Conservation (phyloP, 2,329 filamentous ascomycete genomes). For the Tolypocladium nubicola region DNA sequence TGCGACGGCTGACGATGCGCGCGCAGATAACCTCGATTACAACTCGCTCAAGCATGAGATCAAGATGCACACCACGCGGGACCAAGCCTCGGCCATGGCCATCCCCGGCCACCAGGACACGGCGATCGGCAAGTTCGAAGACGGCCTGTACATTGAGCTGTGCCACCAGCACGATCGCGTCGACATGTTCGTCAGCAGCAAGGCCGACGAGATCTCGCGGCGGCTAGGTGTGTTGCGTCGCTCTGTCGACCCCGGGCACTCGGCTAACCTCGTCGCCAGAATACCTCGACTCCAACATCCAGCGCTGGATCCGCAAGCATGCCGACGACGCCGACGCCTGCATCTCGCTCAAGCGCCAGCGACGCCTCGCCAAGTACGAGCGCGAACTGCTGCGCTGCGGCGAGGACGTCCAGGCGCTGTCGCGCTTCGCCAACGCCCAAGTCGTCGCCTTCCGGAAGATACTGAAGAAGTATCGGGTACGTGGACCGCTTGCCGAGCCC, state of each 20-base stretch:
- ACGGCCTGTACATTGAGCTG: slow-evolving; percentile 61
- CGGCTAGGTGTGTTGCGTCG: slow-evolving; percentile 45
- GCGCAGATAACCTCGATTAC: slow-evolving; percentile 74
- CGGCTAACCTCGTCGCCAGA: slow-evolving; percentile 24
- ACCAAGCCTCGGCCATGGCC: slow-evolving; percentile 57
- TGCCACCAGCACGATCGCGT: slow-evolving; percentile 66
- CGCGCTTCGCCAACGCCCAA: slow-evolving; percentile 65
- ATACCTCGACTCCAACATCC: slow-evolving; percentile 36
- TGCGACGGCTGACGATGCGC: not conserved
- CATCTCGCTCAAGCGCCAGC: slow-evolving; percentile 35
- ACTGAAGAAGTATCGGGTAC: slow-evolving; percentile 71
- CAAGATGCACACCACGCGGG: slow-evolving; percentile 65
- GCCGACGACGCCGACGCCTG: slow-evolving; percentile 20
- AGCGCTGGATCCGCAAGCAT: slow-evolving; percentile 35
- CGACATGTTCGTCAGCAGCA: slow-evolving; percentile 68
- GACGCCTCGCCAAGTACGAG: slow-evolving; percentile 43
- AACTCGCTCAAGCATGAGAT: slow-evolving; percentile 78
- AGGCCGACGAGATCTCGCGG: slow-evolving; percentile 65
- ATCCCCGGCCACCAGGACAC: slow-evolving; percentile 62
- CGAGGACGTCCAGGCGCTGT: slow-evolving; percentile 59
- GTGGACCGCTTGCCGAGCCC: slow-evolving; percentile 3
- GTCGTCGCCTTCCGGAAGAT: slow-evolving; percentile 71
- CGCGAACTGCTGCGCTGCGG: slow-evolving; percentile 46
- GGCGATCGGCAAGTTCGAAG: slow-evolving; percentile 53
- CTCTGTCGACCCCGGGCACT: too few relatives aligned